Evolutionary conservation across 2,329 filamentous ascomycete genomes (phyloP).

Genomic region (Magnaporthiopsis rhizophila): DNA sequence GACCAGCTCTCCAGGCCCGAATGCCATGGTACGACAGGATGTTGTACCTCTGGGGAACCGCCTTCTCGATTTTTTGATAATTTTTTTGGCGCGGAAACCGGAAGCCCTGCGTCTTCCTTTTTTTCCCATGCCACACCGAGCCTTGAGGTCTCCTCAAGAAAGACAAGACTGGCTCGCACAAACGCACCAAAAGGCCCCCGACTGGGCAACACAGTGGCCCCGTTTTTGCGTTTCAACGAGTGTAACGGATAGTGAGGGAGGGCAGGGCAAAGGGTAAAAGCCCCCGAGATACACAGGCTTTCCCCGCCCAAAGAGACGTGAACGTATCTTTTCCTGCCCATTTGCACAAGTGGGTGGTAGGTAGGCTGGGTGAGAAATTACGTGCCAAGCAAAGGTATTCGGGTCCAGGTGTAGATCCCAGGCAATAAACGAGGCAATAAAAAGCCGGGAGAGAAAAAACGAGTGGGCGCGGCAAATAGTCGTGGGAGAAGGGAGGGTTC

Average conservation of each 20-base stretch:
- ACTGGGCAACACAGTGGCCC: slow-evolving; percentile 6
- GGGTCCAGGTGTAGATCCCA: background rate
- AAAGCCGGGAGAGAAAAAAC: background rate
- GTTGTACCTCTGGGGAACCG: slow-evolving; percentile 1
- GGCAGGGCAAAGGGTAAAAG: background rate
- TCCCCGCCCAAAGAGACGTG: background rate
- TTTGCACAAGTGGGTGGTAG: no score
- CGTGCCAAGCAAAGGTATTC: no score
- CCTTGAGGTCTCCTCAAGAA: background rate
- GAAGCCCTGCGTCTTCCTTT: background rate
- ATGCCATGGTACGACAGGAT: slow-evolving; percentile 6
- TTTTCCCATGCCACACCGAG: background rate
- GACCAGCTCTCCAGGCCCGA: slow-evolving; percentile 5
- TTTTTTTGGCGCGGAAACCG: background rate
- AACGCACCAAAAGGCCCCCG: slow-evolving; percentile 5
- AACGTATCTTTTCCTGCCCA: no score
- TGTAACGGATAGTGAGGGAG: background rate
- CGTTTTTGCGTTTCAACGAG: slow-evolving; percentile 2
- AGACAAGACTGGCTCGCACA: slow-evolving; percentile 1
- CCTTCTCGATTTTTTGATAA: background rate
- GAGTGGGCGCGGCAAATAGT: background rate
- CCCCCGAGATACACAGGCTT: background rate
- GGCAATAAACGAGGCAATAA: background rate
- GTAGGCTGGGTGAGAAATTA: no score
- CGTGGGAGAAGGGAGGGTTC: background rate